phyloP scores from a whole-genome alignment of 495 filamentous ascomycete genomes.

The Penicillium chermesinum region DNA sequence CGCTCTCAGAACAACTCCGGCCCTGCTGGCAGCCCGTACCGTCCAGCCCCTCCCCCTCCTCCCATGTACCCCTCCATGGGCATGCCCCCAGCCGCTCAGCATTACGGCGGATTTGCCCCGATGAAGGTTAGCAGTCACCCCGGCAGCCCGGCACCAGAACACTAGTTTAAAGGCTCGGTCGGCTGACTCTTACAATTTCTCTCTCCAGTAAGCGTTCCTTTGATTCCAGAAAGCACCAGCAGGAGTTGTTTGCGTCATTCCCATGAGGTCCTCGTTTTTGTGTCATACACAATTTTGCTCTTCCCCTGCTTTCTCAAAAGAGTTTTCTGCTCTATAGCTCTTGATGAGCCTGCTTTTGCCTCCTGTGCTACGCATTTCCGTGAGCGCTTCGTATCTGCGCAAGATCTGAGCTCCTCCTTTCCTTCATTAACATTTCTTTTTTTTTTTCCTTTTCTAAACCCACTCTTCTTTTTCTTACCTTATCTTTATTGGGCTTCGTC shows the following conservation, averaged over 20 bases:
- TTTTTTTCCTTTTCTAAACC: constrained; percentile 8
- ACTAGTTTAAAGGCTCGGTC: constrained; percentile 30
- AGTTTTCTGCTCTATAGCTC: constrained; percentile 36
- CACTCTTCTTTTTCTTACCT: constrained; percentile 1
- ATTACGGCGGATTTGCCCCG: constrained; percentile 67
- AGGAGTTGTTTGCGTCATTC: constrained; percentile 46
- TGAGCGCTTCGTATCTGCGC: constrained; percentile 46
- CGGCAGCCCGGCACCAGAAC: constrained; percentile 29
- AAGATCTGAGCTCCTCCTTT: constrained; percentile 36
- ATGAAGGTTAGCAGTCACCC: constrained; percentile 60
- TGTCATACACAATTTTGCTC: constrained; percentile 41
- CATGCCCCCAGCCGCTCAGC: constrained; percentile 63
- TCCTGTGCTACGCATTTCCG: constrained; percentile 43
- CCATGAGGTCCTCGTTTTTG: constrained; percentile 35
- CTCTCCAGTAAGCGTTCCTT: constrained; percentile 41
- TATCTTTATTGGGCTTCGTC: background rate
- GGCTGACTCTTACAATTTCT: constrained; percentile 26
- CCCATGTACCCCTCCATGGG: constrained; percentile 83
- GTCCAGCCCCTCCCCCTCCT: constrained; percentile 88
- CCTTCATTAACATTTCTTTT: constrained; percentile 12
- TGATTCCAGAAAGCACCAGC: constrained; percentile 42
- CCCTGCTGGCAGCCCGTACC: constrained; percentile 92
- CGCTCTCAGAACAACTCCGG: constrained; percentile 99
- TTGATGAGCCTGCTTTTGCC: constrained; percentile 41
- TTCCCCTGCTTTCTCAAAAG: constrained; percentile 29